Percentiles rank a stretch among this genome's conserved stretches.
Evolutionary conservation across 306 rosid species (phyloP).

Genomic region (Gleditsia sinensis): DNA sequence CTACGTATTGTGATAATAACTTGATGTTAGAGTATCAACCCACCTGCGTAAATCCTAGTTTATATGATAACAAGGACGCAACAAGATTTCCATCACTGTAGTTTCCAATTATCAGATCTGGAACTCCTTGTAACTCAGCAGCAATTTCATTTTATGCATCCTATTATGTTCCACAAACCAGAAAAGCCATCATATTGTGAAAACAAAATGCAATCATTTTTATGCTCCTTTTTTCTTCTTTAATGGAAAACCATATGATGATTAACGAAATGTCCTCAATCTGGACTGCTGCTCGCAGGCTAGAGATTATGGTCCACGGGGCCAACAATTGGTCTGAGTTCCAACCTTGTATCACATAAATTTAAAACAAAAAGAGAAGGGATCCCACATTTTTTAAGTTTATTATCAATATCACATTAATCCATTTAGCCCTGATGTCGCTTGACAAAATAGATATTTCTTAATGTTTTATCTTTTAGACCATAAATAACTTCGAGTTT

Average conservation of each 20-base stretch:
- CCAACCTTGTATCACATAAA: not conserved
- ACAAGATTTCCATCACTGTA: constrained; percentile 58
- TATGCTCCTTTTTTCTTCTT: not conserved
- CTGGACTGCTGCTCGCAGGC: constrained; percentile 15
- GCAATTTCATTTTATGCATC: constrained; percentile 46
- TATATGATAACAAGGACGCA: constrained; percentile 47
- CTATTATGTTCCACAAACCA: constrained; percentile 13
- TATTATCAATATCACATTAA: not conserved
- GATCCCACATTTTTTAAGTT: constrained; percentile 9
- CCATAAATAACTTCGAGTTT: not conserved
- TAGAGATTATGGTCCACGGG: not conserved
- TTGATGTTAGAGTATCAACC: constrained; percentile 6
- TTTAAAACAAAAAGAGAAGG: not conserved
- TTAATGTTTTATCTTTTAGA: not conserved
- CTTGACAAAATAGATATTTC: not conserved
- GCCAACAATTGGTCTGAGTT: constrained; percentile 3
- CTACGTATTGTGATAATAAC: not conserved
- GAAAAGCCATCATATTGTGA: not conserved
- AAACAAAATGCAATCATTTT: constrained; percentile 4
- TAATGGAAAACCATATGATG: not conserved
- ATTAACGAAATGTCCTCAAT: constrained; percentile 17
- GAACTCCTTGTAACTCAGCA: constrained; percentile 49
- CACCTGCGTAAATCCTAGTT: constrained; percentile 58
- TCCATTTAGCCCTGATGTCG: not conserved
- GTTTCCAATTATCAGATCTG: constrained; percentile 50